Evolutionary conservation across 345 rosid genomes (phyloP).

Genomic region (Moricandia moricandioides): DNA sequence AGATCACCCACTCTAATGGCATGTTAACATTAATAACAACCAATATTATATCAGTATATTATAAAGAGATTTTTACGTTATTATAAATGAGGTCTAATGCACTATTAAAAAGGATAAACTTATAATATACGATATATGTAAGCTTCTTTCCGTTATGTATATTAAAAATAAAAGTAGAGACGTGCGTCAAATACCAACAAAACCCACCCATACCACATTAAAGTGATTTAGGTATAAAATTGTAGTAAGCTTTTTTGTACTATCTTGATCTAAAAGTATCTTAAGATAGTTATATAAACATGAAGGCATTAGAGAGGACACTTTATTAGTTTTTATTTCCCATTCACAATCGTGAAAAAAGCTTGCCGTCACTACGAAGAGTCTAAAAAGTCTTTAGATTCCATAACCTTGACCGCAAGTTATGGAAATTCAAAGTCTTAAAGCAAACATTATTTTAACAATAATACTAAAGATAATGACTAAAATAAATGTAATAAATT

Average conservation of each 20-base stretch:
- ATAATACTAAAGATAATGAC: too few species aligned
- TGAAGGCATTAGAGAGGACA: conserved; percentile 9
- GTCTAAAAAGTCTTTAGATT: conserved; percentile 31
- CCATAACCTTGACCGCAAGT: conserved; percentile 30
- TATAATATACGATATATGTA: background rate
- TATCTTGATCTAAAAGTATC: background rate
- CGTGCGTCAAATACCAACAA: conserved; percentile 32
- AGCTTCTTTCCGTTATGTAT: background rate
- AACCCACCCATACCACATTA: conserved; percentile 22
- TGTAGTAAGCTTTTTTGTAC: conserved; percentile 10
- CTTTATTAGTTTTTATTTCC: background rate
- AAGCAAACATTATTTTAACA: conserved; percentile 14
- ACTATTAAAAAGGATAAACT: background rate
- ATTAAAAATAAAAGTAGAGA: conserved; percentile 13
- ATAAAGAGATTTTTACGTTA: conserved; percentile 3
- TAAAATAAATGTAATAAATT: too few species aligned
- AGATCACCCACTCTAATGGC: conserved; percentile 13
- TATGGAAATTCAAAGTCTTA: conserved; percentile 33
- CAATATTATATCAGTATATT: background rate
- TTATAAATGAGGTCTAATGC: conserved; percentile 1
- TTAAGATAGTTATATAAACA: background rate
- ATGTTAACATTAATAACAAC: conserved; percentile 22
- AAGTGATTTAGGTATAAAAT: conserved; percentile 23
- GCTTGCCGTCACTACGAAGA: conserved; percentile 29
- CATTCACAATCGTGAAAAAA: background rate